phyloP scores from a whole-genome alignment of 345 rosid species.

The Bruguiera parviflora region DNA sequence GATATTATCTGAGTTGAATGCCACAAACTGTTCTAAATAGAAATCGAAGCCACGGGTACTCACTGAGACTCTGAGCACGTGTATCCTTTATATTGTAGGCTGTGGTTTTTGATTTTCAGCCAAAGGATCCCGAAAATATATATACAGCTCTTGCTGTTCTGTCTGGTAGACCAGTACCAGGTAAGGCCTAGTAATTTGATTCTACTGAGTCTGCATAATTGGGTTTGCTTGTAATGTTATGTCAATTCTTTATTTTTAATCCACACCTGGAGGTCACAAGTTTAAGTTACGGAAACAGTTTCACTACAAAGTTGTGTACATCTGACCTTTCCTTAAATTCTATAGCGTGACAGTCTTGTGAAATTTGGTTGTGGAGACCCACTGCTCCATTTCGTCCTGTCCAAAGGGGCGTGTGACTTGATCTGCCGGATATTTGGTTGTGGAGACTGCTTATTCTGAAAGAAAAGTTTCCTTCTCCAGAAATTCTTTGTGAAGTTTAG shows the following conservation, averaged over 20 bases:
- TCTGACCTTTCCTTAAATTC: too few species aligned
- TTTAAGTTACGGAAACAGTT: too few species aligned
- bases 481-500: too few species aligned
- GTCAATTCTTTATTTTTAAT: neutral
- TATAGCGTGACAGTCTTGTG: too few species aligned
- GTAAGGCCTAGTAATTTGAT: conserved; percentile 24
- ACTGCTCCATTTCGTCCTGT: too few species aligned
- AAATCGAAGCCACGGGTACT: neutral
- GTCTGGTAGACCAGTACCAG: conserved; percentile 49
- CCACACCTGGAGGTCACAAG: too few species aligned
- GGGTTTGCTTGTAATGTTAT: neutral
- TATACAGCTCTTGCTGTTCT: conserved; percentile 47
- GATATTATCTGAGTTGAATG: neutral
- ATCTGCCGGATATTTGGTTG: too few species aligned
- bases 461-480: too few species aligned
- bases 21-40: neutral
- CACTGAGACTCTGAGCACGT: neutral
- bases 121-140: conserved; percentile 54
- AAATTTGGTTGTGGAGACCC: too few species aligned
- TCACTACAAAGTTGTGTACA: too few species aligned
- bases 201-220: neutral
- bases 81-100: conserved; percentile 20
- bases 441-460: too few species aligned
- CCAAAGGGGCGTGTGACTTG: too few species aligned
- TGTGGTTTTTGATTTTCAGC: conserved; percentile 56